Percentiles rank a stretch among this genome's conserved stretches.
These are phyloP conservation scores for Sicyos edulis DNA, from an alignment of 306 rosid genomes.

Conservation along the genomic window DNA sequence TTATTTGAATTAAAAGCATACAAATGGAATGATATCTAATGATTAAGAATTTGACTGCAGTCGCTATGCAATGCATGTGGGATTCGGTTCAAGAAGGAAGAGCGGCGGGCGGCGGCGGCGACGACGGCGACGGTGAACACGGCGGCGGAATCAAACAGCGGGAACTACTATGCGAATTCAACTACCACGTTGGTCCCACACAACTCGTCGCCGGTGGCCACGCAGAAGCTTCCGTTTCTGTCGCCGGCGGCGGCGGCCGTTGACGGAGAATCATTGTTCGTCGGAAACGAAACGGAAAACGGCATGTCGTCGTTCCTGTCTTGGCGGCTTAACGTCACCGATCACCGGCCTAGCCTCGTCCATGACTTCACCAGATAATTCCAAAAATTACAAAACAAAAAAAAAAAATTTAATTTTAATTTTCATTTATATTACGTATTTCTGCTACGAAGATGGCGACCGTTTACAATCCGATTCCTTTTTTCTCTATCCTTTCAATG, in stretches of 20 bases:
- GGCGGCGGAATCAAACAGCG: conserved; percentile 6
- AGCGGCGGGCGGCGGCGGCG: conserved; percentile 33
- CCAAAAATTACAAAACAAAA: background rate
- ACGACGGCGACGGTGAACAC: conserved; percentile 6
- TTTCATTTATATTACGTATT: background rate
- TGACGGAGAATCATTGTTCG: conserved; percentile 36
- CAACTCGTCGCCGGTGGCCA: conserved; percentile 23
- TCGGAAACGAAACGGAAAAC: conserved; percentile 11
- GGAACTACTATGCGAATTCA: conserved; percentile 3
- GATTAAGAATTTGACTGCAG: conserved; percentile 44
- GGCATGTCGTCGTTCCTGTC: conserved; percentile 79
- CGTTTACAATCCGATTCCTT: conserved; percentile 2
- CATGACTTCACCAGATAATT: conserved; percentile 81
- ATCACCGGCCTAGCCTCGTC: conserved; percentile 66
- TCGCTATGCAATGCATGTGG: conserved; percentile 99
- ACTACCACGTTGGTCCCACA: background rate
- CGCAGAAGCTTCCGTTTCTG: conserved; percentile 54
- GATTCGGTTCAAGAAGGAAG: conserved; percentile 92
- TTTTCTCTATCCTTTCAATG: background rate
- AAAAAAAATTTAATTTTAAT: background rate
- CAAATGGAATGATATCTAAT: too few relatives aligned
- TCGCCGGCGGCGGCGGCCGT: conserved; percentile 33
- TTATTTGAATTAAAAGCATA: too few relatives aligned
- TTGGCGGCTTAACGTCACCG: conserved; percentile 87
- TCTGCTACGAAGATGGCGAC: background rate